These are phyloP conservation scores for Trichoderma pleuroti DNA, from an alignment of 2,329 filamentous ascomycete genomes.

Conservation along the genomic window DNA sequence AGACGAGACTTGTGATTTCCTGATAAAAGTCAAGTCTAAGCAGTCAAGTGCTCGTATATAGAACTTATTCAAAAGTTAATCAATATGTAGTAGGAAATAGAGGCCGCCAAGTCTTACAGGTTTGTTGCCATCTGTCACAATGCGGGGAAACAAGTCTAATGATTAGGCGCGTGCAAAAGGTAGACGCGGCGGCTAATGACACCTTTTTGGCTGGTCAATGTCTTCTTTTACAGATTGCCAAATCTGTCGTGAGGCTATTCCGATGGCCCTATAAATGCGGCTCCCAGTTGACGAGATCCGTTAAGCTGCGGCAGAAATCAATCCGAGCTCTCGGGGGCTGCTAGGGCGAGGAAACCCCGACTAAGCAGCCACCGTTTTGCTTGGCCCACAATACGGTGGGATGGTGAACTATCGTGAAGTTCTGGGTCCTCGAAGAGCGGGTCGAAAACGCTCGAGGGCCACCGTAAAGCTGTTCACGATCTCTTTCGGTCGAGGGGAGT, in stretches of 20 bases:
- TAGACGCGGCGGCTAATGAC: not conserved
- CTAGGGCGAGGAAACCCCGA: conserved; percentile 9
- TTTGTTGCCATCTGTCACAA: not conserved
- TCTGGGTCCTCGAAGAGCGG: not conserved
- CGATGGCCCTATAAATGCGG: not conserved
- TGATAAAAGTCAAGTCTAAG: not conserved
- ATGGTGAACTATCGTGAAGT: not conserved
- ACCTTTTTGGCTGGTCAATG: not conserved
- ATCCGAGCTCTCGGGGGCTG: conserved; percentile 7
- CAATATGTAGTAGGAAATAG: not conserved
- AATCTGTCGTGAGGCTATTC: not conserved
- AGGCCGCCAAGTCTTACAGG: not conserved
- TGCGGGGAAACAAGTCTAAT: not conserved
- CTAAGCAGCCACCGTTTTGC: conserved; percentile 1
- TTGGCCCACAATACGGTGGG: conserved; percentile 10
- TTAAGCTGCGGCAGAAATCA: not conserved
- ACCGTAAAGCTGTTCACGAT: conserved; percentile 21
- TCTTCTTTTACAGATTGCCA: not conserved
- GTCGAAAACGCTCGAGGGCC: not conserved
- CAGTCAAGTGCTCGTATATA: not conserved
- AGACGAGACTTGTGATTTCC: not conserved
- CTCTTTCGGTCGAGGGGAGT: conserved; percentile 5
- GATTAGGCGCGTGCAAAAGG: not conserved
- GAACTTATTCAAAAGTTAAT: not conserved
- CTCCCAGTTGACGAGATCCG: not conserved